Base-by-base conservation (phyloP, 345 rosid species). In the Anastatica hierochuntica region DNA sequence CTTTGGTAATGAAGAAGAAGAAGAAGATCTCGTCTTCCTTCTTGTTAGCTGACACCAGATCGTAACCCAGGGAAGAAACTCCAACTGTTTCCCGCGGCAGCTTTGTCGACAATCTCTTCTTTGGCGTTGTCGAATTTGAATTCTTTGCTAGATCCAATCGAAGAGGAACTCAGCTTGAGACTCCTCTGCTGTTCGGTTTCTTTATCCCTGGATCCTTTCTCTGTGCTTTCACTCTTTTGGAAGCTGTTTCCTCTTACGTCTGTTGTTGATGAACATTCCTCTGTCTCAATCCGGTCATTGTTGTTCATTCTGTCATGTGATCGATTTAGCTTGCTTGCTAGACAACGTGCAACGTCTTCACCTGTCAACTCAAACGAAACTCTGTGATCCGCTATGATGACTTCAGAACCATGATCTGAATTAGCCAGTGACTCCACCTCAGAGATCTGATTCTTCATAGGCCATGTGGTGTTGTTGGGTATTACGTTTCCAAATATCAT, bases 361-460 rank as follows among this genome's bases (percentile, higher is more conserved):
- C 97, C 94, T 20, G 88, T 86, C 65, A 90, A 62, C 78, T 90
- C 97, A 42, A 90, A 90, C 1, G 95, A 90, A 36, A 90, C 94
- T 70, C 97, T 79, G 62, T 86, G 94, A 56, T 68, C 72, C 11
- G 52, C 72, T 1, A 62, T 59, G 11, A 67, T 7, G 46, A 26
- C 58, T 68, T 68, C 72, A 43, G 75, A 56, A 34, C 77, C 81
- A 20, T 69, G 79, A 14, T 59, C 77, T 0, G 73, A 73, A 50
- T 74, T 77, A 31, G 78, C 63, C 42, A 75, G 70, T 10, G 79
- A 70, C 53, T 71, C 79, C 1, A 74, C 76, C 56, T 79, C 78
- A 15, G 76, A 70, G 41, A 71, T 69, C 54, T 77, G 79, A 27
- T 68, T 72, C 47, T 72, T 74, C 23, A 64, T 72, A 27, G 78